Evolutionary conservation across 352 stramenopile species (phyloP).

Genomic region (Pythium scleroteichum): DNA sequence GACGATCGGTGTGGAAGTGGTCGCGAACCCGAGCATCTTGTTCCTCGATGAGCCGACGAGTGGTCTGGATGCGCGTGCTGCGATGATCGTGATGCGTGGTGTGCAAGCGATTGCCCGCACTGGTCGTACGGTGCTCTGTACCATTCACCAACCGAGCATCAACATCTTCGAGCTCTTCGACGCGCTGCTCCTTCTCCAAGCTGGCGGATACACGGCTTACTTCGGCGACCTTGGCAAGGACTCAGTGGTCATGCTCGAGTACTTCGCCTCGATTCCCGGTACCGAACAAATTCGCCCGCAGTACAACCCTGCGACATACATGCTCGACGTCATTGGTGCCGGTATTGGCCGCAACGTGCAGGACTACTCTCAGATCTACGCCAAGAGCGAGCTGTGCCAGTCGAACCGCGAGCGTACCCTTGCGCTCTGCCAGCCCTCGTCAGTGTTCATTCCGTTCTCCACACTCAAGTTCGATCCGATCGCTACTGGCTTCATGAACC

Average conservation of each 20-base stretch:
- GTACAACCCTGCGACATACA: conserved; percentile 91
- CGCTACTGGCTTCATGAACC: conserved; percentile 42
- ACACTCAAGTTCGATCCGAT: conserved; percentile 49
- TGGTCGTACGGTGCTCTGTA: conserved; percentile 85
- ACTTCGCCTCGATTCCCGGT: conserved; percentile 81
- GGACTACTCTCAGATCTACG: conserved; percentile 55
- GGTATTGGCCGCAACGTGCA: conserved; percentile 55
- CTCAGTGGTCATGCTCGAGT: conserved; percentile 81
- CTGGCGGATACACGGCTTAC: conserved; percentile 60
- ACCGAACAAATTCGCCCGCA: conserved; percentile 63
- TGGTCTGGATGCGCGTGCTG: conserved; percentile 84
- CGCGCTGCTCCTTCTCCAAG: conserved; percentile 81
- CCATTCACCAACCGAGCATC: conserved; percentile 62
- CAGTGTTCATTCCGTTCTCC: conserved; percentile 39
- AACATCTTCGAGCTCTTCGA: conserved; percentile 94
- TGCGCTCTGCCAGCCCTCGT: conserved; percentile 13
- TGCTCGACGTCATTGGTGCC: conserved; percentile 84
- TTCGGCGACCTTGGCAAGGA: conserved; percentile 88
- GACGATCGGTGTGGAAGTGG: conserved; percentile 92
- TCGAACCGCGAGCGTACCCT: conserved; percentile 32
- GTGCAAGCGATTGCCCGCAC: conserved; percentile 85
- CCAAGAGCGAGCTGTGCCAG: conserved; percentile 36
- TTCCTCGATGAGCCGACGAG: conserved; percentile 93
- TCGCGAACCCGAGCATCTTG: conserved; percentile 91
- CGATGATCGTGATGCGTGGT: conserved; percentile 86